These are phyloP conservation scores for Boletus semigastroideus DNA, from an alignment of 1,284 basidiomycete genomes.

Conservation along the genomic window DNA sequence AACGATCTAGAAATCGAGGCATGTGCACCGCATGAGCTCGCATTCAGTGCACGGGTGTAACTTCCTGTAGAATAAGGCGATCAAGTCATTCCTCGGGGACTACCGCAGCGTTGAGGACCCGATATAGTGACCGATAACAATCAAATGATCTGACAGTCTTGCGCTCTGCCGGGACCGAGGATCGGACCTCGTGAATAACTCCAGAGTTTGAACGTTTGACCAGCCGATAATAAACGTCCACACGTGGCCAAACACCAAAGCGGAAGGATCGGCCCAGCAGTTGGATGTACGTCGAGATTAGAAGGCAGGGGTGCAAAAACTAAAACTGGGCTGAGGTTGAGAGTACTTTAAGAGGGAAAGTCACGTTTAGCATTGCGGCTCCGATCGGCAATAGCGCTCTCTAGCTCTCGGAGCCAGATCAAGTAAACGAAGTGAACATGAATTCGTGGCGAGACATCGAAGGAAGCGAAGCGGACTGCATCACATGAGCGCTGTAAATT, in stretches of 20 bases:
- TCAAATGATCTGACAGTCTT: conserved; percentile 35
- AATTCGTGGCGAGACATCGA: conserved; percentile 59
- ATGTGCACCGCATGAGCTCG: conserved; percentile 36
- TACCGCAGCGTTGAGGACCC: conserved; percentile 35
- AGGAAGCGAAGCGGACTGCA: conserved; percentile 40
- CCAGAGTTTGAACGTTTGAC: conserved; percentile 40
- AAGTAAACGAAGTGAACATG: conserved; percentile 45
- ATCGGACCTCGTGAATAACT: conserved; percentile 50
- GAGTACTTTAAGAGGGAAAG: not conserved
- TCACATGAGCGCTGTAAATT: conserved; percentile 33
- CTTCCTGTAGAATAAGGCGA: conserved; percentile 31
- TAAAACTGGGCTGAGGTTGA: conserved; percentile 15
- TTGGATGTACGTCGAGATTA: conserved; percentile 19
- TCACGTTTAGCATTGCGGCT: conserved; percentile 7
- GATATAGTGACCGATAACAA: conserved; percentile 46
- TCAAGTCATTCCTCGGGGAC: conserved; percentile 22
- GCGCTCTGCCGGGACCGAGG: conserved; percentile 40
- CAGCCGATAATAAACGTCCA: conserved; percentile 14
- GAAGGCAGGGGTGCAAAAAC: conserved; percentile 40
- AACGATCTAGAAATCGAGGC: conserved; percentile 19
- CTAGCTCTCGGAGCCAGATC: conserved; percentile 39
- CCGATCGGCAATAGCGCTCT: conserved; percentile 33
- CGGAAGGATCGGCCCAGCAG: conserved; percentile 41
- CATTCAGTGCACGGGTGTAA: conserved; percentile 41
- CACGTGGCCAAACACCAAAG: conserved; percentile 21